Percentiles rank a stretch among this genome's conserved stretches.
These are phyloP conservation scores for Stipa capillata DNA, from an alignment of 176 grass and related monocot species.

Conservation along the genomic window DNA sequence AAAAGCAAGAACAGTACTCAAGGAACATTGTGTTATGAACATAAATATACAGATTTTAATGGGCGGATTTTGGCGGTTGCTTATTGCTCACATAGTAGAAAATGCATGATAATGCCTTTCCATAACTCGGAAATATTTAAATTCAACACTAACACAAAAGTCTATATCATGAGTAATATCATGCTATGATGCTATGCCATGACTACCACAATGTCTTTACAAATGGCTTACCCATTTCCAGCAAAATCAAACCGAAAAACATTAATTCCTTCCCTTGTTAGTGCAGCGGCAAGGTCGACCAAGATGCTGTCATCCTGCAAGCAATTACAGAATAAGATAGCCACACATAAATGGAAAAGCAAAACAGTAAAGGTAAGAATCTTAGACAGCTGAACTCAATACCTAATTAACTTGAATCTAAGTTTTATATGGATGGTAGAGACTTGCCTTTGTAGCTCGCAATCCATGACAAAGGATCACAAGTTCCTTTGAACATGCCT, in stretches of 20 bases:
- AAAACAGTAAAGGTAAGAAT: neutral
- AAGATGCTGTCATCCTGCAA: slow-evolving; percentile 80
- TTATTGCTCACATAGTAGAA: neutral
- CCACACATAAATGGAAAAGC: neutral
- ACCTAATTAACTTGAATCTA: neutral
- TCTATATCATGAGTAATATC: neutral
- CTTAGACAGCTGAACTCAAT: neutral
- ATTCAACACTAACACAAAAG: neutral
- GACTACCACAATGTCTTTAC: neutral
- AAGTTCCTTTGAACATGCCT: slow-evolving; percentile 60
- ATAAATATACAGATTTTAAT: neutral
- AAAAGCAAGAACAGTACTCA: neutral
- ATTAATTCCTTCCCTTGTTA: slow-evolving; percentile 44
- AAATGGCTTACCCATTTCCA: slow-evolving; percentile 72
- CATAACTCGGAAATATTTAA: neutral
- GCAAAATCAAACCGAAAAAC: slow-evolving; percentile 89
- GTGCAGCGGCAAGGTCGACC: slow-evolving; percentile 43
- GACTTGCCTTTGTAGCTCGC: slow-evolving; percentile 68
- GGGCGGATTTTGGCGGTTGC: neutral
- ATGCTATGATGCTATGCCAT: neutral
- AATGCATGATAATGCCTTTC: neutral
- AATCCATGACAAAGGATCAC: slow-evolving; percentile 90
- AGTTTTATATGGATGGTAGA: neutral
- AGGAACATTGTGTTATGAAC: neutral
- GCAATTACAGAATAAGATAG: neutral